A percentile compares a stretch with the other conserved stretches of the same genome.
phyloP scores from a whole-genome alignment of 2,329 filamentous ascomycete genomes.

The Cercospora zeae-maydis region DNA sequence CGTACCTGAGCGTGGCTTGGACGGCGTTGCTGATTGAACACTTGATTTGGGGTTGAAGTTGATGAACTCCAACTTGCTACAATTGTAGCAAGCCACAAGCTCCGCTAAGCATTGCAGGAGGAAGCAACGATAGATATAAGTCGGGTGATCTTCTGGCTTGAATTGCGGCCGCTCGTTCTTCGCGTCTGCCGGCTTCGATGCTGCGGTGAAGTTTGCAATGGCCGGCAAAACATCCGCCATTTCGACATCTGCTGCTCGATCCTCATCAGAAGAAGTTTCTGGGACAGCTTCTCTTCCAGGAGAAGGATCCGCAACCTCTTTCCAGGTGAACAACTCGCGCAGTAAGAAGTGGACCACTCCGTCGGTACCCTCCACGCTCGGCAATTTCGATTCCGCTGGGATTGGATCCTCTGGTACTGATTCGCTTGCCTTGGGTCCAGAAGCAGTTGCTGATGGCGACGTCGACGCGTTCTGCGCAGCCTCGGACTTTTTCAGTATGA shows the following conservation, averaged over 20 bases:
- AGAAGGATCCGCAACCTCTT: slow-evolving; percentile 86
- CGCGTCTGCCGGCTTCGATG: slow-evolving; percentile 33
- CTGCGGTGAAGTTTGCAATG: slow-evolving; percentile 15
- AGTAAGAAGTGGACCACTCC: slow-evolving; percentile 93
- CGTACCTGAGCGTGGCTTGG: slow-evolving; percentile 88
- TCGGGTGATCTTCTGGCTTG: slow-evolving; percentile 88
- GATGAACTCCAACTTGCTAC: slow-evolving; percentile 97
- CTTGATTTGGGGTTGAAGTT: slow-evolving; percentile 95
- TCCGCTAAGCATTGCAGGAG: slow-evolving; percentile 88
- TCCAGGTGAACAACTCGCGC: slow-evolving; percentile 85
- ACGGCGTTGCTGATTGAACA: slow-evolving; percentile 77
- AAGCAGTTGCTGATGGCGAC: slow-evolving; percentile 36
- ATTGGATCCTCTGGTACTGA: slow-evolving; percentile 50
- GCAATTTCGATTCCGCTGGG: slow-evolving; percentile 68
- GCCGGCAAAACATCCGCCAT: slow-evolving; percentile 42
- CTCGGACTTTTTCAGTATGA: slow-evolving; percentile 47
- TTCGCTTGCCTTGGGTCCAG: slow-evolving; percentile 48
- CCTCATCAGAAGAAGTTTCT: slow-evolving; percentile 35
- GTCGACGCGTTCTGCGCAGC: slow-evolving; percentile 25
- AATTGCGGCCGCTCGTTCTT: slow-evolving; percentile 66
- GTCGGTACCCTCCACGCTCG: slow-evolving; percentile 85
- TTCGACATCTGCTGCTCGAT: slow-evolving; percentile 47
- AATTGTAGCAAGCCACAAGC: slow-evolving; percentile 84
- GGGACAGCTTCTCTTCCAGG: slow-evolving; percentile 43
- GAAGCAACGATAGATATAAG: slow-evolving; percentile 95